These are phyloP conservation scores for Bipolaris zeicola DNA, from an alignment of 2,329 filamentous ascomycete species.

Conservation along the genomic window DNA sequence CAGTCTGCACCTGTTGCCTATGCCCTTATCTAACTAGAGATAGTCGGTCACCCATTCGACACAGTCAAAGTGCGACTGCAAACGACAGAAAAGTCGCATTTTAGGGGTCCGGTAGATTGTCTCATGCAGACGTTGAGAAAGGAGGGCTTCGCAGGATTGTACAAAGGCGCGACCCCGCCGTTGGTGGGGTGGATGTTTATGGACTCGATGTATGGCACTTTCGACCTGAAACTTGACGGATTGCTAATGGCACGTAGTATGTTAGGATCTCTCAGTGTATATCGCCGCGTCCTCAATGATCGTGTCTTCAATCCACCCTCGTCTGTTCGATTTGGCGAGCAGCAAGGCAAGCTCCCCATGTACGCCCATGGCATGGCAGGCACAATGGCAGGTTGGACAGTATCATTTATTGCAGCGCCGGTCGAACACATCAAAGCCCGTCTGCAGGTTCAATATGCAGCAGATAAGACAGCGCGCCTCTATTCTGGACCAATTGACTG, in stretches of 20 bases:
- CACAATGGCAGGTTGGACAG: constrained; percentile 83
- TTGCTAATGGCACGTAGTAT: constrained; percentile 57
- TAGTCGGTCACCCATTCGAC: constrained; percentile 78
- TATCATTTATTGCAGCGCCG: constrained; percentile 89
- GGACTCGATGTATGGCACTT: constrained; percentile 69
- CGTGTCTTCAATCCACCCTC: constrained; percentile 71
- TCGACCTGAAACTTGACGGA: background rate
- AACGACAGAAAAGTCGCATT: constrained; percentile 77
- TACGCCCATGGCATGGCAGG: constrained; percentile 88
- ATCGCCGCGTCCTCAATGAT: constrained; percentile 81
- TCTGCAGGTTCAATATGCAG: constrained; percentile 91
- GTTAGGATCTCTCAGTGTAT: constrained; percentile 89
- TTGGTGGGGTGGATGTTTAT: constrained; percentile 98
- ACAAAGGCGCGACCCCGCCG: constrained; percentile 93
- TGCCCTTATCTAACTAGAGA: constrained; percentile 18
- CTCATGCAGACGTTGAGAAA: constrained; percentile 81
- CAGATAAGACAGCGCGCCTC: constrained; percentile 73
- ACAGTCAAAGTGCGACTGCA: constrained; percentile 96
- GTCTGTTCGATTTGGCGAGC: constrained; percentile 50
- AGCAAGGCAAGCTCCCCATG: constrained; percentile 65
- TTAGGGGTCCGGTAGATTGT: constrained; percentile 85
- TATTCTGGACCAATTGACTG: constrained; percentile 92
- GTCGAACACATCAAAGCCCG: constrained; percentile 95
- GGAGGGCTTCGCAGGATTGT: constrained; percentile 83
- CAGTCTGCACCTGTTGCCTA: background rate